phyloP scores from a whole-genome alignment of 2,329 filamentous ascomycete genomes.

The Scytalidium sp. region DNA sequence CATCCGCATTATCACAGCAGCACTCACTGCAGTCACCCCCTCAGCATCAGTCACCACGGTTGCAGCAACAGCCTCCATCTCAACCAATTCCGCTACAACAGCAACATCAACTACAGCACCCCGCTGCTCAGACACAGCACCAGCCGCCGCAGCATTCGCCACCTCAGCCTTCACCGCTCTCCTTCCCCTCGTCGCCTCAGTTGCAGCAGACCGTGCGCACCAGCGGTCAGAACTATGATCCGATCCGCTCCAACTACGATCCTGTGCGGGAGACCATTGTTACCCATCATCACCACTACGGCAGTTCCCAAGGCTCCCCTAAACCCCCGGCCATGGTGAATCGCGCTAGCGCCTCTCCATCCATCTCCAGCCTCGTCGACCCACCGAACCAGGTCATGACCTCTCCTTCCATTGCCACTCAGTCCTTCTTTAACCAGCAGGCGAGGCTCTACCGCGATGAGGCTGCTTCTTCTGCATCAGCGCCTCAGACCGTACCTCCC shows the following conservation, averaged over 20 bases:
- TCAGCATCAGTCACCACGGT: neutral
- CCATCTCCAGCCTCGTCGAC: conserved; percentile 87
- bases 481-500: conserved; percentile 15
- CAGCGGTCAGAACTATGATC: conserved; percentile 84
- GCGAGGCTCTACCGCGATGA: conserved; percentile 17
- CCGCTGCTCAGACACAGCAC: neutral
- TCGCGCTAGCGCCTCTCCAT: conserved; percentile 83
- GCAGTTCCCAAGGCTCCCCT: conserved; percentile 43
- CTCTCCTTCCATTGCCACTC: conserved; percentile 26
- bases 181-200: conserved; percentile 39
- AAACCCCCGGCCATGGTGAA: conserved; percentile 45
- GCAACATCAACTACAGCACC: neutral
- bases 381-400: conserved; percentile 43
- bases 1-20: neutral
- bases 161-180: conserved; percentile 31
- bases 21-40: neutral
- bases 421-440: conserved; percentile 32
- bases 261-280: conserved; percentile 60
- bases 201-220: conserved; percentile 52
- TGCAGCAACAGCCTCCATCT: conserved; percentile 40
- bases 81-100: conserved; percentile 31
- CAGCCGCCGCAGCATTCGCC: neutral
- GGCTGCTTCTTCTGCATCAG: conserved; percentile 16
- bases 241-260: conserved; percentile 73
- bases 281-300: conserved; percentile 35